A percentile compares a stretch with the other conserved stretches of the same genome.
These are phyloP conservation scores for Alternaria tenuissima DNA, from an alignment of 2,329 filamentous ascomycete species.

Conservation along the genomic window DNA sequence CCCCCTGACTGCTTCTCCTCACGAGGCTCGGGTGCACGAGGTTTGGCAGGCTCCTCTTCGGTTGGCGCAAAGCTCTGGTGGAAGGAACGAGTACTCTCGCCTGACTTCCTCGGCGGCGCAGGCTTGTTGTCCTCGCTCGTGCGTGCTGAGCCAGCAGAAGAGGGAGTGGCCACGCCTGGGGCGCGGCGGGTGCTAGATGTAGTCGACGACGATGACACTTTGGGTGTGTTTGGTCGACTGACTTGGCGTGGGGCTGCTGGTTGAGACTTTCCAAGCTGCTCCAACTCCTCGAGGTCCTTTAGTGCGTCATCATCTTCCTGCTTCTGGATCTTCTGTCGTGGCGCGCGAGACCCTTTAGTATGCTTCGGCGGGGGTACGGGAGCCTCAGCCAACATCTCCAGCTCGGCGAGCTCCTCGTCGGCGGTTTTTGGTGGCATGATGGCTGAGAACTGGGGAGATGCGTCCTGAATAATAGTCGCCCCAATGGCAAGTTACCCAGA, in stretches of 20 bases:
- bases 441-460: not conserved
- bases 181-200: constrained; percentile 50
- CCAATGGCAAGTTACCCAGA: not conserved
- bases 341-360: constrained; percentile 57
- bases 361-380: constrained; percentile 44
- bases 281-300: constrained; percentile 85
- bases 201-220: constrained; percentile 60
- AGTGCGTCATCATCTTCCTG: constrained; percentile 77
- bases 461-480: not conserved
- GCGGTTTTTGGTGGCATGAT: constrained; percentile 52
- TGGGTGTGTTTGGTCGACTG: constrained; percentile 81
- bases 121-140: constrained; percentile 72
- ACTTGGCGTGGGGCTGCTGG: constrained; percentile 66
- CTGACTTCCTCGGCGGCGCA: constrained; percentile 70
- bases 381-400: constrained; percentile 47
- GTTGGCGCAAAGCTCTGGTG: constrained; percentile 76
- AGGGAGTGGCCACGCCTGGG: constrained; percentile 47
- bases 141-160: constrained; percentile 51
- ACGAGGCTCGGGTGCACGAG: constrained; percentile 62
- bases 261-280: constrained; percentile 57
- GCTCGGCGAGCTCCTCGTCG: constrained; percentile 59
- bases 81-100: constrained; percentile 76
- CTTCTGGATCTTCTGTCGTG: constrained; percentile 51
- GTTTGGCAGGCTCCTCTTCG: constrained; percentile 52
- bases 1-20: constrained; percentile 51